A percentile compares a stretch with the other conserved stretches of the same genome.
phyloP scores from a whole-genome alignment of 2,329 filamentous ascomycete genomes.

The Fonsecaea nubica region DNA sequence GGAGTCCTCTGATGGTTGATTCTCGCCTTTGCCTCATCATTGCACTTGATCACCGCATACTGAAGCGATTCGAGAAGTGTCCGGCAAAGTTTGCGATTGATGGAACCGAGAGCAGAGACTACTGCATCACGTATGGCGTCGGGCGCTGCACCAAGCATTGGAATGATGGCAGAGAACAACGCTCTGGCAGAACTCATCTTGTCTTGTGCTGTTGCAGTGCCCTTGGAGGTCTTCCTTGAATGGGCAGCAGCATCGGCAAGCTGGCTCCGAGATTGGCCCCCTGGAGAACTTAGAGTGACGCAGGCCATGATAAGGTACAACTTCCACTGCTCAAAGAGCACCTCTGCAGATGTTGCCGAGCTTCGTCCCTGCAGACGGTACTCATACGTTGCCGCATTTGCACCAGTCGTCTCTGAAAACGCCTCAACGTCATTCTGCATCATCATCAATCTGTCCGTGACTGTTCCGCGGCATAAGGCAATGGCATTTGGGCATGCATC shows the following conservation, averaged over 20 bases:
- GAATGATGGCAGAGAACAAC: slow-evolving; percentile 89
- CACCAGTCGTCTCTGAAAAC: slow-evolving; percentile 72
- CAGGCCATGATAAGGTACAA: slow-evolving; percentile 96
- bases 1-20: slow-evolving; percentile 82
- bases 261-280: slow-evolving; percentile 65
- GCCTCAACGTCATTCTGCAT: slow-evolving; percentile 86
- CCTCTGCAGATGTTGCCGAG: slow-evolving; percentile 75
- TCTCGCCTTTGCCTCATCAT: slow-evolving; percentile 83
- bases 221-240: slow-evolving; percentile 77
- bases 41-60: slow-evolving; percentile 82
- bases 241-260: slow-evolving; percentile 75
- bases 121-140: slow-evolving; percentile 86
- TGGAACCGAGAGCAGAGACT: slow-evolving; percentile 88
- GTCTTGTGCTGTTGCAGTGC: slow-evolving; percentile 58
- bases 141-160: slow-evolving; percentile 80
- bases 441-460: slow-evolving; percentile 89
- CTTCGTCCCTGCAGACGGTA: slow-evolving; percentile 58
- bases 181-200: slow-evolving; percentile 87
- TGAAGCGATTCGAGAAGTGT: slow-evolving; percentile 89
- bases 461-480: slow-evolving; percentile 85
- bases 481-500: slow-evolving; percentile 92
- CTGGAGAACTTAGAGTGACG: slow-evolving; percentile 87
- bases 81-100: slow-evolving; percentile 92
- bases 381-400: slow-evolving; percentile 46
- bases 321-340: slow-evolving; percentile 97